These are phyloP conservation scores for Incumbomyces lentus DNA, from an alignment of 2,329 filamentous ascomycete species.

Conservation along the genomic window DNA sequence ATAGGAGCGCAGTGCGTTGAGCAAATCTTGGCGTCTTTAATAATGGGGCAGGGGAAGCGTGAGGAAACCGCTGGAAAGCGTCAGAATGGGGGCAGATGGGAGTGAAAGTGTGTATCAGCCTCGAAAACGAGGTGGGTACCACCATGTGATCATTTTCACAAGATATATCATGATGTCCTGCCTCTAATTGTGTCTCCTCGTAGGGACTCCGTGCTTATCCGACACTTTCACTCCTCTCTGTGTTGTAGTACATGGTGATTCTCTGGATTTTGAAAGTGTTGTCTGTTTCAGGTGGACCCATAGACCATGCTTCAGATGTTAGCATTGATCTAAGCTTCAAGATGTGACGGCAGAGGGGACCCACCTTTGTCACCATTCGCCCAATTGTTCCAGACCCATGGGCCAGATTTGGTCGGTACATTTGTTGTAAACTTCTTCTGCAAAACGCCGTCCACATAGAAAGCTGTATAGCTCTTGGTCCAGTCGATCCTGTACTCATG, in stretches of 20 bases:
- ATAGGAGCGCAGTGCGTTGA: too few relatives aligned
- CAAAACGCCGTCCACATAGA: slow-evolving; percentile 16
- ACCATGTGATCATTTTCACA: too few relatives aligned
- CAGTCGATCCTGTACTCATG: slow-evolving; percentile 21
- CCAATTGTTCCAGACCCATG: slow-evolving; percentile 21
- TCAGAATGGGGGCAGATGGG: too few relatives aligned
- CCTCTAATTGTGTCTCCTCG: too few relatives aligned
- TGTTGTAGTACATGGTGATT: slow-evolving; percentile 21
- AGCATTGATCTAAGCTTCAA: not conserved
- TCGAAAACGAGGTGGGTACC: too few relatives aligned
- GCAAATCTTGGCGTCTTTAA: too few relatives aligned
- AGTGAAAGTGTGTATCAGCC: too few relatives aligned
- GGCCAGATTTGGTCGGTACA: slow-evolving; percentile 13
- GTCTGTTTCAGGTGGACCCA: slow-evolving; percentile 14
- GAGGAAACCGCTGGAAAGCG: too few relatives aligned
- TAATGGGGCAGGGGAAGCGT: too few relatives aligned
- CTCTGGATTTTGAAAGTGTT: slow-evolving; percentile 16
- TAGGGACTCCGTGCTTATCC: too few relatives aligned
- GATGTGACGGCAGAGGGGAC: not conserved
- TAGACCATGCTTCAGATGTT: slow-evolving; percentile 10
- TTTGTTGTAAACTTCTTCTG: slow-evolving; percentile 15
- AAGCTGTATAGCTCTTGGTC: slow-evolving; percentile 16
- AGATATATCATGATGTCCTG: too few relatives aligned
- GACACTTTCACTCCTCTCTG: not conserved
- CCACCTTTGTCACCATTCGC: slow-evolving; percentile 17